phyloP scores from a whole-genome alignment of 2,329 filamentous ascomycete genomes.

The Blastomyces percursus region DNA sequence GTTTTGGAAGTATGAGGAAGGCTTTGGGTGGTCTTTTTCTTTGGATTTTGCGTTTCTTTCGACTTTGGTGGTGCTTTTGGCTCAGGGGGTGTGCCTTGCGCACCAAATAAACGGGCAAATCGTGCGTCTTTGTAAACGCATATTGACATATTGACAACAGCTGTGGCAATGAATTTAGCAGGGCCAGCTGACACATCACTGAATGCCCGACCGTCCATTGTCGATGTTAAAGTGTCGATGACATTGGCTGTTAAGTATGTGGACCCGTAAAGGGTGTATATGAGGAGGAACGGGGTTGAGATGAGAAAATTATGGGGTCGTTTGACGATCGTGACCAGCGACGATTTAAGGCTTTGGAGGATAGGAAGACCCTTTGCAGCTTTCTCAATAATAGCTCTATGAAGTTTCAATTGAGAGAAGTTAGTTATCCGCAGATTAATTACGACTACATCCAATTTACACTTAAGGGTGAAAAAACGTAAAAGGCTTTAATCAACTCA shows the following conservation, averaged over 20 bases:
- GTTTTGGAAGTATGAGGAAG: slow-evolving; percentile 5
- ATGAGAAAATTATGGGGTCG: slow-evolving; percentile 35
- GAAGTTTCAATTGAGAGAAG: not conserved
- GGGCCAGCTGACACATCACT: slow-evolving; percentile 57
- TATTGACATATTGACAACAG: slow-evolving; percentile 69
- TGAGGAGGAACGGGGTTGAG: slow-evolving; percentile 40
- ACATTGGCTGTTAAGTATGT: slow-evolving; percentile 84
- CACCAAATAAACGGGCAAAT: slow-evolving; percentile 73
- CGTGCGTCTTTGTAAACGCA: slow-evolving; percentile 84
- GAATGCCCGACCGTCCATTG: slow-evolving; percentile 47
- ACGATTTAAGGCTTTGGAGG: slow-evolving; percentile 29
- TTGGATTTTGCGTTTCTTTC: not conserved
- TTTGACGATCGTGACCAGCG: slow-evolving; percentile 30
- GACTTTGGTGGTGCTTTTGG: not conserved
- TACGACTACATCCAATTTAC: not conserved
- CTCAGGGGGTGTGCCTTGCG: slow-evolving; percentile 21
- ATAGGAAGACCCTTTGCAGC: slow-evolving; percentile 37
- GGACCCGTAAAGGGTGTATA: slow-evolving; percentile 61
- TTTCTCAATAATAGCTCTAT: slow-evolving; percentile 41
- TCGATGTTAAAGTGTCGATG: slow-evolving; percentile 70
- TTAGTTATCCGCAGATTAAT: not conserved
- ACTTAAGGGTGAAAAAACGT: not conserved
- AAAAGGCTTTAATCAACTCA: slow-evolving; percentile 32
- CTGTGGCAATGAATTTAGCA: slow-evolving; percentile 70
- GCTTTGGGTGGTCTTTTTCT: slow-evolving; percentile 10